Conservation (phyloP, 2,329 filamentous ascomycete genomes). For the Aureobasidium lini region DNA sequence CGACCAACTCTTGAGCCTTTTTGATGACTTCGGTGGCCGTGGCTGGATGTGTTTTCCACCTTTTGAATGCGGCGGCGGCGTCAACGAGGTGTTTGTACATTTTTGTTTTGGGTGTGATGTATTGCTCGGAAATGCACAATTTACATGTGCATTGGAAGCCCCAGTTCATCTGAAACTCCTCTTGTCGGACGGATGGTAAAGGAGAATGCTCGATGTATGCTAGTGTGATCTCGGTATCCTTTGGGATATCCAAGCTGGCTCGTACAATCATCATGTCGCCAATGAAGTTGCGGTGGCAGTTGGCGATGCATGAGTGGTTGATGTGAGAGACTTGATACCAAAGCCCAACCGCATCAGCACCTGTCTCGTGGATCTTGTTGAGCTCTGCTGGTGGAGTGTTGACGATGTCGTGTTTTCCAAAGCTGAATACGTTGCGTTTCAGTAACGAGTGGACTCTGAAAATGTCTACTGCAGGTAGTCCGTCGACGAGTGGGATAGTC, state of each 20-base stretch:
- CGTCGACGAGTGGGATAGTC: background rate
- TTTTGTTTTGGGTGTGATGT: too few relatives aligned
- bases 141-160: background rate
- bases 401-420: background rate
- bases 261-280: constrained; percentile 36
- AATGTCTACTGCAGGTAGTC: background rate
- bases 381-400: background rate
- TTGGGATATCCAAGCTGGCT: constrained; percentile 31
- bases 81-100: too few relatives aligned
- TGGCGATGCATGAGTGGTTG: constrained; percentile 37
- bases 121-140: background rate
- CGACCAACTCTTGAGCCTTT: background rate
- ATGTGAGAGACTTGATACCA: constrained; percentile 30
- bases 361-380: background rate
- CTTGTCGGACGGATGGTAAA: background rate
- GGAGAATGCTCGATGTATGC: background rate
- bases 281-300: constrained; percentile 30
- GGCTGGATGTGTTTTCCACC: background rate
- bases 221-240: constrained; percentile 17
- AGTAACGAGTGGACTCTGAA: background rate
- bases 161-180: background rate
- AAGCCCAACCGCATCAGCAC: constrained; percentile 27
- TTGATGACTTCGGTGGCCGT: background rate
- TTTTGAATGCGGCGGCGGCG: background rate
- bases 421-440: constrained; percentile 15